phyloP scores from a whole-genome alignment of 371 early-diverging fungal species.

The Mucor mucedo region DNA sequence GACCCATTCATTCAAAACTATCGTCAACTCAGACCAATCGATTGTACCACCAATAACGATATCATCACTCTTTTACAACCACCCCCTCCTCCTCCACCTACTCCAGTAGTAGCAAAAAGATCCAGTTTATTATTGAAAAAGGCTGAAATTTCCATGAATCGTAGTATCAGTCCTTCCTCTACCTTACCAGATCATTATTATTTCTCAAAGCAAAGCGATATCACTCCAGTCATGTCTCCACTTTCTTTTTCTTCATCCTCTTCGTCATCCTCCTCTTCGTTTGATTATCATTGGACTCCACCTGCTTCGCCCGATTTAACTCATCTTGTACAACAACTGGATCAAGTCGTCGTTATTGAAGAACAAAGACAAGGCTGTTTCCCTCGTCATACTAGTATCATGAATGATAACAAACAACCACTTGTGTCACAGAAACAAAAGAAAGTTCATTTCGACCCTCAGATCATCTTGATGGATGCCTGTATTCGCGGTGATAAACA shows the following conservation, averaged over 20 bases:
- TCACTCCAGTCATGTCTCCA: constrained; percentile 14
- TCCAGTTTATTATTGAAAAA: constrained; percentile 14
- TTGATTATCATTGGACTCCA: constrained; percentile 28
- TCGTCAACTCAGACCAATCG: constrained; percentile 38
- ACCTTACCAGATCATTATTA: not conserved
- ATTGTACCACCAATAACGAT: constrained; percentile 38
- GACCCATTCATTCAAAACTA: constrained; percentile 36
- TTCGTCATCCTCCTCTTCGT: constrained; percentile 25
- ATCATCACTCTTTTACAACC: constrained; percentile 26
- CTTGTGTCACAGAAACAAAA: constrained; percentile 25
- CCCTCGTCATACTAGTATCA: constrained; percentile 15
- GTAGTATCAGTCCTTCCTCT: not conserved
- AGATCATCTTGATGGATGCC: constrained; percentile 43
- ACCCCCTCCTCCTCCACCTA: not conserved
- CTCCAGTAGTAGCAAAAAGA: constrained; percentile 1
- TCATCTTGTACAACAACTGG: constrained; percentile 1
- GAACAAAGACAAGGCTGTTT: constrained; percentile 24
- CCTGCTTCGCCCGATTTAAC: constrained; percentile 9
- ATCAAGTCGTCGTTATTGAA: not conserved
- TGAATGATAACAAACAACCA: constrained; percentile 16
- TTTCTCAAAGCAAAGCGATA: not conserved
- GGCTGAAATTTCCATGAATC: constrained; percentile 4
- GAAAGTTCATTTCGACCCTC: constrained; percentile 46
- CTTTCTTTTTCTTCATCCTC: constrained; percentile 36
- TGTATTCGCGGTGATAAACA: constrained; percentile 46